Evolutionary conservation across 2,329 filamentous ascomycete species (phyloP), one percentile per base, ranked within the genome.

Genomic region (Epichloe amarillans): DNA sequence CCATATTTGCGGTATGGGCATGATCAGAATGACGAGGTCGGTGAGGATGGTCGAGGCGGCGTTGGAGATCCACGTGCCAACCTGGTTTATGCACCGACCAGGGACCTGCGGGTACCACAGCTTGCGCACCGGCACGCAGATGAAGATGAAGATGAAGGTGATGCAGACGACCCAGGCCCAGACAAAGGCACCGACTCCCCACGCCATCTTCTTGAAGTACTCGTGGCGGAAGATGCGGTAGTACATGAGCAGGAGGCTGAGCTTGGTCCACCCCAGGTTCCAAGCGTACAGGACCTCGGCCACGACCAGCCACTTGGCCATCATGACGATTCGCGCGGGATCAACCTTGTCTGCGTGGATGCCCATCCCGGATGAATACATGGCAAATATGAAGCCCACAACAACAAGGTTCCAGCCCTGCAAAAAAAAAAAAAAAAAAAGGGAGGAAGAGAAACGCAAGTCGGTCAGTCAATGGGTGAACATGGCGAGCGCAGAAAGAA

Each of bases 191-290:
- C 66, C 70, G 5, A 76, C 64, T 3, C 61, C 57, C 56, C 66
- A 69, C 1, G 66, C 65, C 57, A 66, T 66, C 52, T 62, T 68
- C 56, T 69, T 68, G 53, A 76, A 71, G 52, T 65, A 66, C 0
- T 63, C 62, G 4, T 70, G 62, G 19, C 64, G 70, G 58, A 77
- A 77, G 54, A 77, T 74, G 57, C 73, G 72, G 56, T 68, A 69
- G 62, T 76, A 77, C 72, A 77, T 74, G 41, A 75, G 60, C 43
- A 78, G 57, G 21, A 77, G 63, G 47, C 69, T 69, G 14, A 75
- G 50, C 55, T 76, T 78, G n/a, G 73, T 72, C 62, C 72, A 68
- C 39, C 68, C 70, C 3, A 75, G 61, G 33, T 72, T 73, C 57
- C 66, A 74, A 26, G 65, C 69, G 55, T 75, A 75, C 39, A 74